Percentiles rank a stretch among this genome's conserved stretches.
These are phyloP conservation scores for Adansonia grandidieri DNA, from an alignment of 441 rosid genomes.

Conservation along the genomic window DNA sequence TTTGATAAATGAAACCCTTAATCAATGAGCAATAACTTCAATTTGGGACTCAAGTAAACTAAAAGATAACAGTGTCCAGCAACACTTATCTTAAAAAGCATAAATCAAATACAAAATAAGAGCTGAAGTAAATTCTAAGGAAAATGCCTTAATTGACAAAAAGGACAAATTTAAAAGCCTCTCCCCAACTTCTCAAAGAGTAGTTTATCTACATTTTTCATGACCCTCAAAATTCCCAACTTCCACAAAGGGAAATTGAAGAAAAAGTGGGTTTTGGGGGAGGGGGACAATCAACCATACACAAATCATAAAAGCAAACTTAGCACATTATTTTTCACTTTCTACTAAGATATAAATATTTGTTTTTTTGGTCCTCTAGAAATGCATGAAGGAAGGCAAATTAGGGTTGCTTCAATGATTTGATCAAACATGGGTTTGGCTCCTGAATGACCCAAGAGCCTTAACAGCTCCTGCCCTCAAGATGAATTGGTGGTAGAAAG, in stretches of 20 bases:
- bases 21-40: neutral
- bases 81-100: neutral
- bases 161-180: neutral
- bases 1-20: neutral
- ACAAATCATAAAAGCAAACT: conserved; percentile 23
- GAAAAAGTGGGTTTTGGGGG: neutral
- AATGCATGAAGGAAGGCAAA: conserved; percentile 14
- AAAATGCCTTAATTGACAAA: conserved; percentile 23
- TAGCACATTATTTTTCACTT: conserved; percentile 19
- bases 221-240: neutral
- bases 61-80: neutral
- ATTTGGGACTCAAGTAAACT: neutral
- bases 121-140: conserved; percentile 21
- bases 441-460: conserved; percentile 89
- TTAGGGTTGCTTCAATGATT: too few species aligned
- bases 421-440: conserved; percentile 55
- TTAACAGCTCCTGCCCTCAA: conserved; percentile 78
- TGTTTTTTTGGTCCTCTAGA: neutral
- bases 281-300: conserved; percentile 27
- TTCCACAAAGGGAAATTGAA: neutral
- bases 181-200: conserved; percentile 23
- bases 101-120: conserved; percentile 10
- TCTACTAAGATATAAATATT: conserved; percentile 1
- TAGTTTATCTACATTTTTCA: conserved; percentile 40
- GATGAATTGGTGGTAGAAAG: conserved; percentile 84